phyloP scores from a whole-genome alignment of 2,329 filamentous ascomycete genomes.

The Neocucurbitaria cava region DNA sequence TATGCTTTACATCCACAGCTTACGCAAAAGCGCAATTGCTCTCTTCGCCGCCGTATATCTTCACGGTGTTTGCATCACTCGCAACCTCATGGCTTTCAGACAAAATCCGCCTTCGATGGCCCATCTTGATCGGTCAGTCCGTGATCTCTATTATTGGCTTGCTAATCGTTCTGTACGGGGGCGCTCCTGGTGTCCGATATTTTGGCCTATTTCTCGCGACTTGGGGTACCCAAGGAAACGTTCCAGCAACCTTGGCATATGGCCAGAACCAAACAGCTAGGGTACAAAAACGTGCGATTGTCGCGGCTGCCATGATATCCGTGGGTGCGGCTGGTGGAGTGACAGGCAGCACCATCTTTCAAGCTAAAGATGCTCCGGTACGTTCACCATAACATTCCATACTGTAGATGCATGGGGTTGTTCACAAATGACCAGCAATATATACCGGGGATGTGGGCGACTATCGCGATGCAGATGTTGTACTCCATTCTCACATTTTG shows the following conservation, averaged over 20 bases:
- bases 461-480: slow-evolving; percentile 33
- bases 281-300: slow-evolving; percentile 39
- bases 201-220: slow-evolving; percentile 35
- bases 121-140: slow-evolving; percentile 28
- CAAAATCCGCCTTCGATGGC: slow-evolving; percentile 29
- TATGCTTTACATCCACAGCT: not conserved
- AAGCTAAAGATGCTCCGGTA: slow-evolving; percentile 33
- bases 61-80: slow-evolving; percentile 28
- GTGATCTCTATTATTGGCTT: slow-evolving; percentile 27
- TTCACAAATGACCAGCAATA: slow-evolving; percentile 26
- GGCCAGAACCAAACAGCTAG: slow-evolving; percentile 41
- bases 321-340: slow-evolving; percentile 35
- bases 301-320: slow-evolving; percentile 39
- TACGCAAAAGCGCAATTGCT: slow-evolving; percentile 32
- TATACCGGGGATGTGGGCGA: slow-evolving; percentile 38
- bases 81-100: slow-evolving; percentile 29
- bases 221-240: slow-evolving; percentile 26
- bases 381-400: slow-evolving; percentile 2
- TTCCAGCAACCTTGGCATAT: slow-evolving; percentile 30
- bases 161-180: slow-evolving; percentile 28
- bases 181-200: slow-evolving; percentile 29
- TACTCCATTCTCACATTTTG: slow-evolving; percentile 30
- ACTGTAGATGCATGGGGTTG: not conserved
- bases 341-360: slow-evolving; percentile 35
- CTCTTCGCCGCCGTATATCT: slow-evolving; percentile 30